Evolutionary conservation across 805 yeast genomes (phyloP), one percentile per base, ranked within the genome.

Genomic region (Kodamaea lidongshanica): DNA sequence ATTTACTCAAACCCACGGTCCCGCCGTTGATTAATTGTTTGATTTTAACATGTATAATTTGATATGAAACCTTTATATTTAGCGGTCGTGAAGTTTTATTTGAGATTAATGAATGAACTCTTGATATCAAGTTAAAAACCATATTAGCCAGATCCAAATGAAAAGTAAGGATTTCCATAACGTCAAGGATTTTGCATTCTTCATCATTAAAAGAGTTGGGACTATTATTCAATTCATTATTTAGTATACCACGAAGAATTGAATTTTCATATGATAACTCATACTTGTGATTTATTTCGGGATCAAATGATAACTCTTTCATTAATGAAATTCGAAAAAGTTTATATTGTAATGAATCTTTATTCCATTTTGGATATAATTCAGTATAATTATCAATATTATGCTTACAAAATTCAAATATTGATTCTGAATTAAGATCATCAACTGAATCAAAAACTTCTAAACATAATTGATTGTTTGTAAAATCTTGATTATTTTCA

Each of bases 121-220:
- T 22, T 10, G 24, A 16, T 19, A 24, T 26, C 13, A 28, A 21
- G n/a, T 19, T 11, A 24, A 22, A 15, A 19, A 32, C 19, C 30
- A 23, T 29, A 3, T 26, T 25, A 9, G 35, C 25, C 27, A 35
- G 31, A 26, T 43, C 47, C 10, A 44, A 13, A 24, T 40, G 44
- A 20, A 44, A 40, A 11, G 43, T 41, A 16, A 38, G 18, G 8
- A 37, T 31, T 21, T 44, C 46, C 41, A 44, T 37, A 13, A 36
- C 25, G 23, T 44, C 48, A 10, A 44, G 24, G 7, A 44, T 28
- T 12, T 35, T 35, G 22, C 44, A 42, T 21, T 44, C 38, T 7
- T 30, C 35, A 13, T 39, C 44, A 12, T 25, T 33, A 25, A 44
- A 44, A 16, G 40, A 35, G 25, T 24, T 23, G 8, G 48, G 46